These are phyloP conservation scores for Mucor circinelloides DNA, from an alignment of 371 early-diverging fungal species.

Conservation along the genomic window DNA sequence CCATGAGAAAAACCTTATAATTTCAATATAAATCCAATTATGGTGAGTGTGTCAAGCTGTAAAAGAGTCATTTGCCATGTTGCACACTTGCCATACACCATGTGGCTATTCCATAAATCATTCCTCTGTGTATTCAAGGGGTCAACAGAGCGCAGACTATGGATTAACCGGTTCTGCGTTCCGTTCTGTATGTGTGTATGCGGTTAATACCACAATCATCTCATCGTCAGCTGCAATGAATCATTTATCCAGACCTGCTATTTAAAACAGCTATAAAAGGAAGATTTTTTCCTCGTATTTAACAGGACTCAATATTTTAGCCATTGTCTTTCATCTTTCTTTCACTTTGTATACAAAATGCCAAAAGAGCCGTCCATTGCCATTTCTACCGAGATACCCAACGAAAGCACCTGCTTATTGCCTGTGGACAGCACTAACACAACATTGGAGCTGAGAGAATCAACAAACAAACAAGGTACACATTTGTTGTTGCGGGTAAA, in stretches of 20 bases:
- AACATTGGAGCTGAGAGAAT: neutral
- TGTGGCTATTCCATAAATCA: neutral
- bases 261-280: neutral
- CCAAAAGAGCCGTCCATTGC: neutral
- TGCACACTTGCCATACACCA: neutral
- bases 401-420: slow-evolving; percentile 11
- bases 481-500: neutral
- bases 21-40: neutral
- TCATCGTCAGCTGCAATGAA: neutral
- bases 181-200: neutral
- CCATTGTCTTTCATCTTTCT: neutral
- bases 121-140: neutral
- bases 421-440: neutral
- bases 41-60: neutral
- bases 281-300: slow-evolving; percentile 7
- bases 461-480: slow-evolving; percentile 1
- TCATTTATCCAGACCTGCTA: neutral
- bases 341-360: neutral
- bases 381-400: slow-evolving; percentile 1
- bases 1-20: neutral
- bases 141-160: neutral
- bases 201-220: neutral
- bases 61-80: neutral
- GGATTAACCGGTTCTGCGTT: neutral
- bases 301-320: neutral